Percentiles rank a stretch among this genome's conserved stretches.
phyloP scores from a whole-genome alignment of 208 protist genomes.

The Wallacemonas sp. region DNA sequence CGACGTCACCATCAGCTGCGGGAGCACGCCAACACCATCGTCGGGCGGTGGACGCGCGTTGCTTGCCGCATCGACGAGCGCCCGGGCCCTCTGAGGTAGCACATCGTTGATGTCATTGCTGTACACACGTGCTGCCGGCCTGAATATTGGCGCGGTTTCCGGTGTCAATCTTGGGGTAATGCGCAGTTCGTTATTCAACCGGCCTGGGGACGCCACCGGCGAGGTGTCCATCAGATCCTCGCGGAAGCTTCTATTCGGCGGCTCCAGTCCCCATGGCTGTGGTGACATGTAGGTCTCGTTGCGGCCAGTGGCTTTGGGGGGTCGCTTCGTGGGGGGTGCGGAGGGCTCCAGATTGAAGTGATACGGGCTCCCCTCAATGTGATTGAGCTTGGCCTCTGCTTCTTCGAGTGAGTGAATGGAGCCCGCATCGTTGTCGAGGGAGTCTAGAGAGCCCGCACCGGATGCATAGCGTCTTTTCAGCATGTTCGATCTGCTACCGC shows the following conservation, averaged over 20 bases:
- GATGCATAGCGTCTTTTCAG: background rate
- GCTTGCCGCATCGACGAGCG: background rate
- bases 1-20: background rate
- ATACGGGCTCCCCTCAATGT: slow-evolving; percentile 6
- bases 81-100: background rate
- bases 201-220: background rate
- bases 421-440: background rate
- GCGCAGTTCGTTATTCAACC: background rate
- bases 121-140: too few relatives aligned
- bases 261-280: slow-evolving; percentile 1
- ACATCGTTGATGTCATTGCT: background rate
- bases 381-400: background rate
- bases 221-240: slow-evolving; percentile 1
- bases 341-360: background rate
- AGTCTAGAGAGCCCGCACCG: background rate
- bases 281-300: slow-evolving; percentile 3
- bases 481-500: too few relatives aligned
- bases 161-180: background rate
- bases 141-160: background rate
- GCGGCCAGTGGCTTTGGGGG: background rate
- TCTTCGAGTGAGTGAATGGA: slow-evolving; percentile 8
- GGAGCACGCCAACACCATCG: too few relatives aligned
- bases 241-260: background rate
- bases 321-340: background rate
- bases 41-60: too few relatives aligned